Evolutionary conservation across 805 yeast species (phyloP).

Genomic region (Starmerella floricola): DNA sequence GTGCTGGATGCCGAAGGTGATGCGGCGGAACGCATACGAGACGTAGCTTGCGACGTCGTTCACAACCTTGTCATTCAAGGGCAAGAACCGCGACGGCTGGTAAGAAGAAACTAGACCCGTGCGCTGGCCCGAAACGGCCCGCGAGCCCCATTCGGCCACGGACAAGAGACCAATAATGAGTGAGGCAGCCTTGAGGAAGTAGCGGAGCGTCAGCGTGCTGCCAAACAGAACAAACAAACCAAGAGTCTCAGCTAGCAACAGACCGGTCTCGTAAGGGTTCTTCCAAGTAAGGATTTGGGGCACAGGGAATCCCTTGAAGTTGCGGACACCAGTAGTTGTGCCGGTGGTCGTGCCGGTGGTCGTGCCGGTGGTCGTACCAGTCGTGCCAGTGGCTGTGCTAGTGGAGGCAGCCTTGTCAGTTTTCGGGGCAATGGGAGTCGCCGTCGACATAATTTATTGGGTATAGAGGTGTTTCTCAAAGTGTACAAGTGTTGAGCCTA

Average conservation of each 20-base stretch:
- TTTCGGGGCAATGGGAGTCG: not conserved
- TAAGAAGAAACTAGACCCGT: conserved; percentile 66
- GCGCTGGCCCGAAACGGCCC: conserved; percentile 50
- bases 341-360: not conserved
- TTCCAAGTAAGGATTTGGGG: conserved; percentile 54
- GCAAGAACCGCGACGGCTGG: conserved; percentile 44
- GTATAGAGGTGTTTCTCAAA: too few species aligned
- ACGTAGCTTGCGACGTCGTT: conserved; percentile 33
- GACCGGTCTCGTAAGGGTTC: conserved; percentile 64
- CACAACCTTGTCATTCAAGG: conserved; percentile 32
- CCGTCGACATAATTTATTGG: too few species aligned
- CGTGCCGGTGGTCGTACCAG: not conserved
- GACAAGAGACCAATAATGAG: conserved; percentile 53
- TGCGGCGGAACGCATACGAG: conserved; percentile 31
- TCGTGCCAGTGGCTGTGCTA: not conserved
- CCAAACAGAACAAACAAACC: conserved; percentile 42
- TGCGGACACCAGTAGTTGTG: not conserved
- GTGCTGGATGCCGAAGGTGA: conserved; percentile 25
- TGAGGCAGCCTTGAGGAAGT: conserved; percentile 35
- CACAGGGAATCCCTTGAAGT: conserved; percentile 21
- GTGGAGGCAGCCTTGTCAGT: not conserved
- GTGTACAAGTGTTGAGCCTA: too few species aligned
- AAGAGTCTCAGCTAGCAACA: conserved; percentile 38
- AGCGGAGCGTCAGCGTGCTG: conserved; percentile 25
- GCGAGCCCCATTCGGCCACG: conserved; percentile 64